Evolutionary conservation across 371 early-diverging fungal genomes (phyloP).

Genomic region (Rhizopus delemar): DNA sequence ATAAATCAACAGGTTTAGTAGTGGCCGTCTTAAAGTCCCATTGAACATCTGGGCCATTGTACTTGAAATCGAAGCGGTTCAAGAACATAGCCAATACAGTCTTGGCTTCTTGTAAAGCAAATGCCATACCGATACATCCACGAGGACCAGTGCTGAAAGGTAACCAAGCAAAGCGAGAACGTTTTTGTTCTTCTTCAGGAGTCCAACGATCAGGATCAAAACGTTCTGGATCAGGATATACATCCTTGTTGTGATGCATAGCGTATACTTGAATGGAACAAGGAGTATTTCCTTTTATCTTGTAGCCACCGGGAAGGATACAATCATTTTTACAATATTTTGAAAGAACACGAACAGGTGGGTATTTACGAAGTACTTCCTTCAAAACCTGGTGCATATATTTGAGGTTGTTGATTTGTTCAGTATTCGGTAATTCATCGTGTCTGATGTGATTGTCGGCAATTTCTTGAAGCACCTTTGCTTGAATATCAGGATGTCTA

Average conservation of each 20-base stretch:
- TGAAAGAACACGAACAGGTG: slow-evolving; percentile 47
- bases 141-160: slow-evolving; percentile 57
- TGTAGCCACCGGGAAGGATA: slow-evolving; percentile 50
- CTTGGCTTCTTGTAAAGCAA: slow-evolving; percentile 63
- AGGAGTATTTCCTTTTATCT: slow-evolving; percentile 24
- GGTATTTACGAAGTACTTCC: slow-evolving; percentile 55
- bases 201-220: slow-evolving; percentile 62
- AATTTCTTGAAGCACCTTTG: slow-evolving; percentile 54
- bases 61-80: slow-evolving; percentile 40
- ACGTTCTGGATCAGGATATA: slow-evolving; percentile 47
- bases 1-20: slow-evolving; percentile 41
- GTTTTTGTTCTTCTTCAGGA: slow-evolving; percentile 56
- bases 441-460: slow-evolving; percentile 46
- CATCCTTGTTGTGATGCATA: slow-evolving; percentile 49
- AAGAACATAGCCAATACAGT: slow-evolving; percentile 54
- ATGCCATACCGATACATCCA: slow-evolving; percentile 53
- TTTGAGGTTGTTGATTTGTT: slow-evolving; percentile 49
- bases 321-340: slow-evolving; percentile 58
- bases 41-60: slow-evolving; percentile 41
- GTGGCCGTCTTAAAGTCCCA: slow-evolving; percentile 40
- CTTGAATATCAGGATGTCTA: slow-evolving; percentile 46
- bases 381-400: slow-evolving; percentile 51
- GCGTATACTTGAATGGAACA: slow-evolving; percentile 30
- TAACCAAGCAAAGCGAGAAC: slow-evolving; percentile 56
- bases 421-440: slow-evolving; percentile 38